A percentile compares a stretch with the other conserved stretches of the same genome.
Evolutionary conservation across 1,139 yeast species (phyloP).

Genomic region (Pichia sp.): DNA sequence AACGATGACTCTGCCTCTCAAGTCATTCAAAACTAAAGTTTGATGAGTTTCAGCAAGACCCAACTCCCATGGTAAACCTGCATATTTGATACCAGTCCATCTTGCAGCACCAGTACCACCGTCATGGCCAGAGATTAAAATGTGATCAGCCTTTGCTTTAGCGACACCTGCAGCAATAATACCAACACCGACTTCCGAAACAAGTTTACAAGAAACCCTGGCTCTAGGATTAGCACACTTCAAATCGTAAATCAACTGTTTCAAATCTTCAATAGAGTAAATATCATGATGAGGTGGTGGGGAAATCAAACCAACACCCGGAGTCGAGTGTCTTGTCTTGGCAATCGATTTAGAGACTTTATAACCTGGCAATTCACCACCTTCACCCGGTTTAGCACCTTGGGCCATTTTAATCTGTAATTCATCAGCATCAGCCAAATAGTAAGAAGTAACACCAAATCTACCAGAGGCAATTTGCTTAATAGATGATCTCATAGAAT

Average conservation of each 20-base stretch:
- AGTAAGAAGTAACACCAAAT: constrained; percentile 94
- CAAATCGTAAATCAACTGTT: constrained; percentile 92
- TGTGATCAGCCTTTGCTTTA: constrained; percentile 96
- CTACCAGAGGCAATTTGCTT: constrained; percentile 98
- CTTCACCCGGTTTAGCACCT: constrained; percentile 99
- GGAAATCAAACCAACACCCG: constrained; percentile 93
- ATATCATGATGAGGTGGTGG: constrained; percentile 99
- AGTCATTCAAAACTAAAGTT: constrained; percentile 88
- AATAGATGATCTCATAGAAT: constrained; percentile 96
- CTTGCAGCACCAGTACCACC: constrained; percentile 99
- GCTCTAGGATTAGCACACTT: constrained; percentile 97
- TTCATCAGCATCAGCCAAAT: constrained; percentile 94
- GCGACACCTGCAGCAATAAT: constrained; percentile 99
- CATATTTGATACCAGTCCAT: constrained; percentile 94
- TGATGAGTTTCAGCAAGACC: constrained; percentile 98
- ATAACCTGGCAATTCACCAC: constrained; percentile 97
- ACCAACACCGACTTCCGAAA: constrained; percentile 98
- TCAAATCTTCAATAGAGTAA: constrained; percentile 95
- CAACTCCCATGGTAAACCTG: constrained; percentile 98
- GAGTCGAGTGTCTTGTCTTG: constrained; percentile 92
- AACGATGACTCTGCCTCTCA: constrained; percentile 89
- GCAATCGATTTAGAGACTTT: constrained; percentile 87
- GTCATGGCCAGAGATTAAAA: constrained; percentile 92
- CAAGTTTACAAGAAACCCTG: constrained; percentile 91
- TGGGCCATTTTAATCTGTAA: constrained; percentile 98